These are phyloP conservation scores for Chromera velia DNA, from an alignment of 73 alveolate species.

Conservation along the genomic window DNA sequence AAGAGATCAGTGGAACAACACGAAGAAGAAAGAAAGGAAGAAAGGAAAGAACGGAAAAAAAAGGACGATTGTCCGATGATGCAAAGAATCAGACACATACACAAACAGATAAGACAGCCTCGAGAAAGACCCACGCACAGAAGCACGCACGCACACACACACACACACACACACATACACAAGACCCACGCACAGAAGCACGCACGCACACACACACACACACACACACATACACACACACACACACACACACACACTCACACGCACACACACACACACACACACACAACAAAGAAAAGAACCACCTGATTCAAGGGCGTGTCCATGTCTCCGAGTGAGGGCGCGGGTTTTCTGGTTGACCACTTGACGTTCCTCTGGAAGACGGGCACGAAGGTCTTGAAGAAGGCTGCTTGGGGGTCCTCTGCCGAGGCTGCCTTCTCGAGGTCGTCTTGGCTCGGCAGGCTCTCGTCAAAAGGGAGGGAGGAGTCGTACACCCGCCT, in stretches of 20 bases:
- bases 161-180: no score
- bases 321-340: not conserved
- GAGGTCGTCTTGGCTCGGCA: no score
- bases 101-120: no score
- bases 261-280: not conserved
- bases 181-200: no score
- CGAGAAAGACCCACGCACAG: no score
- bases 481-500: not conserved
- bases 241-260: not conserved
- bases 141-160: no score
- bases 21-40: no score
- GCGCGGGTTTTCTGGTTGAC: not conserved
- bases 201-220: not conserved
- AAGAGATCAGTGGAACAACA: no score
- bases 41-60: no score
- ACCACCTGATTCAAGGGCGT: not conserved
- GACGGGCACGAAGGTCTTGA: not conserved
- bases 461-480: not conserved
- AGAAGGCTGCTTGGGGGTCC: not conserved
- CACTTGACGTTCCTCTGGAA: not conserved
- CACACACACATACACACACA: not conserved
- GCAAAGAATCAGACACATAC: no score
- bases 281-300: not conserved
- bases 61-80: no score
- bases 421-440: no score